These are phyloP conservation scores for Lachnellula occidentalis DNA, from an alignment of 2,329 filamentous ascomycete genomes.

Conservation along the genomic window DNA sequence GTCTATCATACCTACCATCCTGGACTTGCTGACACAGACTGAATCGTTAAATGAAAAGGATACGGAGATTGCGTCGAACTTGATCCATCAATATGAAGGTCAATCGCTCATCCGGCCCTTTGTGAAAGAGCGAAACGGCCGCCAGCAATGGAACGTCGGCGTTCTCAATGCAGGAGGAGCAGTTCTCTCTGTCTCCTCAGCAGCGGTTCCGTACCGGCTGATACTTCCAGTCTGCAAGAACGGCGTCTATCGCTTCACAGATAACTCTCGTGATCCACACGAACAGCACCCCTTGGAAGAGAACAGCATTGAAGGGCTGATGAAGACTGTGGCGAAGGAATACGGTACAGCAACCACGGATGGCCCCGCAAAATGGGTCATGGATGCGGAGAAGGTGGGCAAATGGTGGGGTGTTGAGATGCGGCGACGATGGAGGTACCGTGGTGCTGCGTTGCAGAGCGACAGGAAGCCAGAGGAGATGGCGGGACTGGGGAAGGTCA, in stretches of 20 bases:
- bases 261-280: slow-evolving; percentile 31
- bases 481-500: slow-evolving; percentile 17
- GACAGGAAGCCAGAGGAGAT: slow-evolving; percentile 23
- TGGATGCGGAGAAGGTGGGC: slow-evolving; percentile 33
- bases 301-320: slow-evolving; percentile 30
- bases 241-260: slow-evolving; percentile 31
- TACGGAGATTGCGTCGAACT: slow-evolving; percentile 32
- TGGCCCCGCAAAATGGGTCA: slow-evolving; percentile 33
- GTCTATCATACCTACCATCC: slow-evolving; percentile 40
- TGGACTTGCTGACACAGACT: slow-evolving; percentile 39
- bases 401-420: slow-evolving; percentile 36
- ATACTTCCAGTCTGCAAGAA: slow-evolving; percentile 25
- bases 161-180: slow-evolving; percentile 27
- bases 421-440: slow-evolving; percentile 23
- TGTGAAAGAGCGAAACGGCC: slow-evolving; percentile 30
- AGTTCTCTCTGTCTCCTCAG: slow-evolving; percentile 21
- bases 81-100: slow-evolving; percentile 41
- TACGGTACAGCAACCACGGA: slow-evolving; percentile 25
- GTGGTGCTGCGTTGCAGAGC: slow-evolving; percentile 18
- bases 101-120: slow-evolving; percentile 42
- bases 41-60: slow-evolving; percentile 34
- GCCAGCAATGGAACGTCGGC: slow-evolving; percentile 27
- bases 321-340: slow-evolving; percentile 21
- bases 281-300: slow-evolving; percentile 31
- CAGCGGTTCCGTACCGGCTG: slow-evolving; percentile 20